phyloP scores from a whole-genome alignment of 2,329 filamentous ascomycete genomes.

The Coccinonectria pachysandricola region DNA sequence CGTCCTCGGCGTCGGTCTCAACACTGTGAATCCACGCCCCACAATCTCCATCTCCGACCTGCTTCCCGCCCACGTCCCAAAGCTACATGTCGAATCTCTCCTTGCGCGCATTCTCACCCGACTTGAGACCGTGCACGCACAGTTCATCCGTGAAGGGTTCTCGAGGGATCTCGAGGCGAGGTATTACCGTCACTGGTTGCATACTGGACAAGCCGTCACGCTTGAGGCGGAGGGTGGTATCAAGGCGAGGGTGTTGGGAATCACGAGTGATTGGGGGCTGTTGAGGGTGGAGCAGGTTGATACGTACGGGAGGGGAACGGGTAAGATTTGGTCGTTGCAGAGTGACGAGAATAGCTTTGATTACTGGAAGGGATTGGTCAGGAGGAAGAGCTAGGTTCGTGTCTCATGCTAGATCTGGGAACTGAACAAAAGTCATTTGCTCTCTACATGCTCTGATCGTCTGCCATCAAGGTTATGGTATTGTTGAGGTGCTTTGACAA shows the following conservation, averaged over 20 bases:
- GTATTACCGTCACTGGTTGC: slow-evolving; percentile 82
- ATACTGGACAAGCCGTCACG: slow-evolving; percentile 60
- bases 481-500: no score
- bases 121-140: slow-evolving; percentile 66
- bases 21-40: slow-evolving; percentile 71
- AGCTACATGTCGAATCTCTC: slow-evolving; percentile 67
- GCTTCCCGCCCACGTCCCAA: slow-evolving; percentile 37
- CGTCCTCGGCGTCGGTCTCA: slow-evolving; percentile 78
- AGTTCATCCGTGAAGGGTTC: slow-evolving; percentile 70
- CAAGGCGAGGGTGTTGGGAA: slow-evolving; percentile 69
- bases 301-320: slow-evolving; percentile 60
- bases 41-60: slow-evolving; percentile 80
- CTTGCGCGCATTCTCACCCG: slow-evolving; percentile 69
- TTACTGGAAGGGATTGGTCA: slow-evolving; percentile 83
- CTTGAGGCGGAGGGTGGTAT: slow-evolving; percentile 72
- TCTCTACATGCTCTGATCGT: no score
- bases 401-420: no score
- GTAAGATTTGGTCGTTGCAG: slow-evolving; percentile 73
- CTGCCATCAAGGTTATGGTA: no score
- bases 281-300: slow-evolving; percentile 75
- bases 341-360: slow-evolving; percentile 98
- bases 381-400: slow-evolving; percentile 54
- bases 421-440: no score
- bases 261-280: slow-evolving; percentile 86
- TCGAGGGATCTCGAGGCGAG: slow-evolving; percentile 57